Base-by-base conservation (phyloP, 169 alveolate species). In the Cyclospora cayetanensis region DNA sequence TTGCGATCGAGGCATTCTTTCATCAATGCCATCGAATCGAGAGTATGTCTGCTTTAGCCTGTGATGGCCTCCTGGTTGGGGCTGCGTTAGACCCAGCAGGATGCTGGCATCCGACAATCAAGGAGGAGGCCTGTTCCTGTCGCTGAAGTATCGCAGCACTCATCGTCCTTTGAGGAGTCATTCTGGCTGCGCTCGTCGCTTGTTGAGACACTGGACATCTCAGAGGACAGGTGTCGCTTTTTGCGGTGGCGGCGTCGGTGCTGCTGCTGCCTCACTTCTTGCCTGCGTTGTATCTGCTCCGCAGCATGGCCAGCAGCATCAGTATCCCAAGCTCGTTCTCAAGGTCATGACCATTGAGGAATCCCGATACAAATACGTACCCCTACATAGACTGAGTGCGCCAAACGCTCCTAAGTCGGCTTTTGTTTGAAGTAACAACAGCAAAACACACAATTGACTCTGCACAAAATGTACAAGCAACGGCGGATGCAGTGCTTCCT, bases 1-100 rank as follows among this genome's bases (percentile, higher is more conserved):
- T 77, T 77, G 87, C 87, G 87, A 9, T 66, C 87, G 27, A 77
- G 87, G 18, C 50, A 66, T n/a, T 39, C 87, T 27, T 77, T 77
- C 9, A 77, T 43, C 4, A 66, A 25, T 27, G 68, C 29, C 34
- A 66, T 66, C 27, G 42, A 29, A 42, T 43, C 87, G 29, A 77
- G 43, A 25, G 87, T 60, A 0, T 4, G 87, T 15, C 25, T 22
- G 22, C 20, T 77, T 39, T 18, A 7, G 70, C 46, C 1, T 31
- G 9, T 1, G 7, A 37, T 25, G 43, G 4, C 70, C 66, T 29
- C 43, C 87, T 55, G 29, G 68, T 31, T 4, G 29, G 15, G 3
- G 35, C 46, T 4, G 0, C 66, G 70, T 41, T 31, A 66, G 87
- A 11, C 87, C 66, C 11, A 66, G 0, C 50, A 77, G 27, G 68